Base-by-base conservation (phyloP, 192 early-diverging fungal genomes). In the Entophlyctis luteolus region DNA sequence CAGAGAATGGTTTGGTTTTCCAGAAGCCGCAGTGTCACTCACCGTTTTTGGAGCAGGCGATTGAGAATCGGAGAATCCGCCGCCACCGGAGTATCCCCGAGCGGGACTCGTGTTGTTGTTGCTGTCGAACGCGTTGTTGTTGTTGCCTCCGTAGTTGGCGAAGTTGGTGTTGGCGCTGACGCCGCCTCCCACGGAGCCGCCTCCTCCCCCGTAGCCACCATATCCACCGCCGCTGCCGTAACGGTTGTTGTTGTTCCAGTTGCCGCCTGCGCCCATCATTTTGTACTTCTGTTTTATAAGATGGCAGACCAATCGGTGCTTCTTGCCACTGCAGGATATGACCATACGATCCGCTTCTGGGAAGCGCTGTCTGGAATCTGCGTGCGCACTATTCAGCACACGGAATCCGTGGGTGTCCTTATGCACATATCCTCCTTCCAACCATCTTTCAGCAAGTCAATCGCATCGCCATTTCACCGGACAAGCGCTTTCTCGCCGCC, bases 401-500 rank as follows among this genome's bases (percentile, higher is more conserved):
- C 88, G 1, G 90, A 92, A 54, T 89, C 89, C 74, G 87, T 90
- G 78, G 38, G 77, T 67, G 5, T n/a, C n/a, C n/a, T n/a, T n/a
- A n/a, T n/a, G n/a, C n/a, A n/a, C n/a, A n/a, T n/a, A n/a, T n/a
- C n/a, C n/a, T n/a, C n/a, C n/a, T n/a, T n/a, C n/a, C n/a, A n/a
- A n/a, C n/a, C 2, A 57, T 6, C 62, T 33, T 50, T 52, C 60
- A 92, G 91, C 91, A 93, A 87, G 89, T 94, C 25, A 94, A 94
- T 72, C 73, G 87, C 48, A 74, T 94, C 34, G 86, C 86, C 36
- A 93, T 94, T 10, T 93, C 92, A 12, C 91, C 91, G 8, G 92
- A 94, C 71, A 94, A 94, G 62, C 81, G 91, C 23, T 89, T 86
- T 70, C 72, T 94, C 12, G 92, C 87, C 14, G 92, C 92, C 10